phyloP scores from a whole-genome alignment of 345 rosid species.

The Pugionium cornutum region DNA sequence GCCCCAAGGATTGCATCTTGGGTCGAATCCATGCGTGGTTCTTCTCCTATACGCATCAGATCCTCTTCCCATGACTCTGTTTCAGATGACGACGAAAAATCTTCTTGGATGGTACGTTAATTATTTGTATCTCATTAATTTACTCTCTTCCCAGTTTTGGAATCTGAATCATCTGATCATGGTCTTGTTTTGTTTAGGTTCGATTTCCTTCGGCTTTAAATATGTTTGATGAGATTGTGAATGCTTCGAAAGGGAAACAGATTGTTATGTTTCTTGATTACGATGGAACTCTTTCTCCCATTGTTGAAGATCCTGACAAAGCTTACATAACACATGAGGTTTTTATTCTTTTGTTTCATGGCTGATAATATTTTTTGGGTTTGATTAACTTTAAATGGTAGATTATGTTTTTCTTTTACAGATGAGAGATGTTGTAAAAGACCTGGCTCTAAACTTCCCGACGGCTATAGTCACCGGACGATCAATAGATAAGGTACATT shows the following conservation, averaged over 20 bases:
- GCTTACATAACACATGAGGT: constrained; percentile 91
- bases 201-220: constrained; percentile 82
- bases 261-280: constrained; percentile 93
- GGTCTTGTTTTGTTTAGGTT: constrained; percentile 39
- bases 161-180: constrained; percentile 15
- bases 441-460: constrained; percentile 69
- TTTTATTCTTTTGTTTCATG: constrained; percentile 4
- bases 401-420: constrained; percentile 22
- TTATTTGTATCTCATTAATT: not conserved
- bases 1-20: constrained; percentile 51
- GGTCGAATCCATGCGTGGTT: constrained; percentile 86
- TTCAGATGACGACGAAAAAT: constrained; percentile 42
- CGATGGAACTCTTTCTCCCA: constrained; percentile 94
- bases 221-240: constrained; percentile 68
- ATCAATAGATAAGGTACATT: constrained; percentile 88
- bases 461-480: constrained; percentile 97
- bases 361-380: not conserved
- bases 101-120: constrained; percentile 68
- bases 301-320: constrained; percentile 89
- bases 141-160: not conserved
- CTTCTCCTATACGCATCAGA: constrained; percentile 76
- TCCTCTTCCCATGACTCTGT: constrained; percentile 45
- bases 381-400: not conserved
- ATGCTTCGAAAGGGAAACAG: constrained; percentile 67
- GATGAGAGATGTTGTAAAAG: constrained; percentile 84